Evolutionary conservation across 805 yeast species (phyloP).

Genomic region (Nakazawaea ernobii): DNA sequence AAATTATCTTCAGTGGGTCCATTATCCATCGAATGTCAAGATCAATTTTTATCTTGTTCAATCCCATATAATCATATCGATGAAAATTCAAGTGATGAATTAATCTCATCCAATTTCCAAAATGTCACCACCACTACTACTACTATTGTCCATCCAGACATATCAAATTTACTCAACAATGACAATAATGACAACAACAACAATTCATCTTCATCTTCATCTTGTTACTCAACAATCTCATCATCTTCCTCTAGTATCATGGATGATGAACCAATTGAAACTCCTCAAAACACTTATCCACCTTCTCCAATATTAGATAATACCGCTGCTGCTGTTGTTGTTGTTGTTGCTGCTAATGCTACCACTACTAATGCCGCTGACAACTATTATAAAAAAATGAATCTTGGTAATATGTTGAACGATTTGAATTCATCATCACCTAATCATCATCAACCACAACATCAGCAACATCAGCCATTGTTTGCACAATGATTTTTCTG

Average conservation of each 20-base stretch:
- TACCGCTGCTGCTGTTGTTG: background rate
- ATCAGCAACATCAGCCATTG: background rate
- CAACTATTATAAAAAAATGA: background rate
- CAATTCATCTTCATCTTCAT: background rate
- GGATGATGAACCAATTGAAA: conserved; percentile 1
- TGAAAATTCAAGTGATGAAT: conserved; percentile 4
- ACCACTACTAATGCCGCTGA: too few species aligned
- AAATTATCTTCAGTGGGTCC: conserved; percentile 28
- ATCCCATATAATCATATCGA: conserved; percentile 8
- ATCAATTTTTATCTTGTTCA: background rate
- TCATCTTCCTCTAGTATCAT: background rate
- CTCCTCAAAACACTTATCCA: conserved; percentile 11
- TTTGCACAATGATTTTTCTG: background rate
- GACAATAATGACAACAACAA: background rate
- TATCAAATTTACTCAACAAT: background rate
- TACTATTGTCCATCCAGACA: background rate
- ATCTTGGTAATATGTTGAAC: conserved; percentile 4
- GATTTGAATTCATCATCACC: background rate
- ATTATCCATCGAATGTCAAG: conserved; percentile 13
- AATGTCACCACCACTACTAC: background rate
- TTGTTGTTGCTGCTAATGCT: background rate
- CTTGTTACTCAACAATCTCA: background rate
- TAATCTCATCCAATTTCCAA: background rate
- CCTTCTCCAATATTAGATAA: conserved; percentile 6
- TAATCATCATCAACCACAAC: background rate